A percentile compares a stretch with the other conserved stretches of the same genome.
These are phyloP conservation scores for Cercophora scortea DNA, from an alignment of 495 filamentous ascomycete species.

Conservation along the genomic window DNA sequence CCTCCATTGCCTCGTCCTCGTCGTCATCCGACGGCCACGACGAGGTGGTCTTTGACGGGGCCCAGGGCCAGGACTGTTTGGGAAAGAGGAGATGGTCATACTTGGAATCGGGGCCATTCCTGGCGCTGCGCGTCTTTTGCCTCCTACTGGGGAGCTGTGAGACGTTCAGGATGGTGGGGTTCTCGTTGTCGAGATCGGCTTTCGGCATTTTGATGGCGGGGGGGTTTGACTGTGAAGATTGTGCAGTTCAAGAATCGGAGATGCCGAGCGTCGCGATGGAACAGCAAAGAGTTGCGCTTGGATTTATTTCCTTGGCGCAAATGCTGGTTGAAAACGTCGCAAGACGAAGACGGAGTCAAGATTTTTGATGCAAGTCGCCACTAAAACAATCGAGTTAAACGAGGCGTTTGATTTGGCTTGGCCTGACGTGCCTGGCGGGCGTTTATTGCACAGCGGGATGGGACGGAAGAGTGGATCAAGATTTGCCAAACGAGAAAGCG, in stretches of 20 bases:
- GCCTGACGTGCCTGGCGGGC: not conserved
- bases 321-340: no score
- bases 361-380: no score
- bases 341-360: no score
- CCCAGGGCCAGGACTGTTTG: slow-evolving; percentile 27
- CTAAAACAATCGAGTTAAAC: not conserved
- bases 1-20: slow-evolving; percentile 46
- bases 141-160: slow-evolving; percentile 79
- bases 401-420: not conserved
- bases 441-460: not conserved
- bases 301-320: no score
- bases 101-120: slow-evolving; percentile 22
- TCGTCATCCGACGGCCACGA: slow-evolving; percentile 29
- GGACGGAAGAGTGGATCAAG: not conserved
- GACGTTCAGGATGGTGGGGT: slow-evolving; percentile 84
- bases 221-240: not conserved
- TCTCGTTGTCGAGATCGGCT: slow-evolving; percentile 65
- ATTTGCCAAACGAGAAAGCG: no score
- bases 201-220: slow-evolving; percentile 14
- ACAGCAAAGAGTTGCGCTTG: no score
- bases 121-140: slow-evolving; percentile 24
- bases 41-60: slow-evolving; percentile 5
- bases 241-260: not conserved
- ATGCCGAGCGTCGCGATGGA: no score
- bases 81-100: slow-evolving; percentile 28